These are phyloP conservation scores for Fusarium xylarioides DNA, from an alignment of 2,329 filamentous ascomycete species.

Conservation along the genomic window DNA sequence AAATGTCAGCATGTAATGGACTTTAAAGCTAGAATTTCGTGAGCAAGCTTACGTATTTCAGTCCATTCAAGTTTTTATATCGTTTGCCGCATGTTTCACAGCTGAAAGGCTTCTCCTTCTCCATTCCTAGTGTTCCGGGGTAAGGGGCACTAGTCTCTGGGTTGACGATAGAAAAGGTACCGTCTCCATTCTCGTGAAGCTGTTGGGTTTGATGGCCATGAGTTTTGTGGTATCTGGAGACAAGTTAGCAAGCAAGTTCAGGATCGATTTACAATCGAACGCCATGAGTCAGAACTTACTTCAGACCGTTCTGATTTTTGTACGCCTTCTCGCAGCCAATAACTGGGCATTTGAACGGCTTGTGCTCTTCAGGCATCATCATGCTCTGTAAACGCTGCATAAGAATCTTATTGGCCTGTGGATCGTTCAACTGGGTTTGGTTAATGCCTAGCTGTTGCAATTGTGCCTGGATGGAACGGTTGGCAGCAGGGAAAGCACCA, in stretches of 20 bases:
- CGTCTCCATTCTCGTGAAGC: conserved; percentile 94
- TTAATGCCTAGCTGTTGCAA: conserved; percentile 78
- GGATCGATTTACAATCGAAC: neutral
- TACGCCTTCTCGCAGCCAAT: conserved; percentile 99
- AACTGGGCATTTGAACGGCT: conserved; percentile 96
- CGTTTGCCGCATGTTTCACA: conserved; percentile 97
- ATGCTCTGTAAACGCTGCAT: conserved; percentile 67
- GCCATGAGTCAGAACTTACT: conserved; percentile 66
- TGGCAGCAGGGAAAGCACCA: conserved; percentile 72
- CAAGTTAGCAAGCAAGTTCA: conserved; percentile 17
- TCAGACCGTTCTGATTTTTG: conserved; percentile 98
- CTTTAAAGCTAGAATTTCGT: neutral
- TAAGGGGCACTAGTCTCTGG: conserved; percentile 94
- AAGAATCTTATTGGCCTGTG: conserved; percentile 72
- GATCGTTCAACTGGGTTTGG: conserved; percentile 79
- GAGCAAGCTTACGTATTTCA: conserved; percentile 80
- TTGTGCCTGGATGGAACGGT: conserved; percentile 72
- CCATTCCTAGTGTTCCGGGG: conserved; percentile 97
- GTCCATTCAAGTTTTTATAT: conserved; percentile 98
- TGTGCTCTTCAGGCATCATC: conserved; percentile 86
- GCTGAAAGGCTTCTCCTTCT: conserved; percentile 98
- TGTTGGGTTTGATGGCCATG: conserved; percentile 98
- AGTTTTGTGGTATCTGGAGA: conserved; percentile 71
- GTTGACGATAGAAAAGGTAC: conserved; percentile 97
- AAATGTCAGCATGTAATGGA: conserved; percentile 45